Evolutionary conservation across 1,284 basidiomycete species (phyloP).

Genomic region (Phlebopus sp.): DNA sequence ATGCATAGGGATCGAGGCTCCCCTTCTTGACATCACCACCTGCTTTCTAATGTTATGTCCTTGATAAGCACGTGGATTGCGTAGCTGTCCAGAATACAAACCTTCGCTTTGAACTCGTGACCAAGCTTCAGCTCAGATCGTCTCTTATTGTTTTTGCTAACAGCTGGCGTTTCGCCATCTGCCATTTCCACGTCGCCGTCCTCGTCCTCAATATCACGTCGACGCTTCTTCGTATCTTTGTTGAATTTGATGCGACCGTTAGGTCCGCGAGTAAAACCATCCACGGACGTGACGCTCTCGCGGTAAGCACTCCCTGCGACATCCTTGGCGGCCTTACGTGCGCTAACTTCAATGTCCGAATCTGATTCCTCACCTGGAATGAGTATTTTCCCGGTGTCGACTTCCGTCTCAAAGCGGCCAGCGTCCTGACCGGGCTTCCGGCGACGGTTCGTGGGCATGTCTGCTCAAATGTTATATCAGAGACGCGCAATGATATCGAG

Average conservation of each 20-base stretch:
- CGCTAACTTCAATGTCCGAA: constrained; percentile 36
- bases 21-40: constrained; percentile 89
- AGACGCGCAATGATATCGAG: constrained; percentile 1
- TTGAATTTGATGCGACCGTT: constrained; percentile 92
- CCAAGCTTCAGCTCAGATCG: constrained; percentile 66
- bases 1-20: constrained; percentile 90
- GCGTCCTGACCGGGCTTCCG: constrained; percentile 87
- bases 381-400: constrained; percentile 85
- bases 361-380: constrained; percentile 66
- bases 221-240: constrained; percentile 91
- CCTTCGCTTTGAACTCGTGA: constrained; percentile 88
- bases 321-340: constrained; percentile 42
- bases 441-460: constrained; percentile 48
- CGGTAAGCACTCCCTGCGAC: constrained; percentile 82
- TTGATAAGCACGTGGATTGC: not conserved
- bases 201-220: constrained; percentile 60
- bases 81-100: constrained; percentile 27
- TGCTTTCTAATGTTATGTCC: constrained; percentile 64
- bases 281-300: constrained; percentile 78
- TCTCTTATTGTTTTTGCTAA: constrained; percentile 56
- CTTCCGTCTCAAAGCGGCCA: constrained; percentile 84
- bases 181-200: constrained; percentile 70
- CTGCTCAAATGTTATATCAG: constrained; percentile 36
- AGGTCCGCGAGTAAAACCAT: constrained; percentile 84
- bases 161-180: constrained; percentile 40